A percentile compares a stretch with the other conserved stretches of the same genome.
Conservation (phyloP, 768 basidiomycete genomes). For the Boletales sp. region DNA sequence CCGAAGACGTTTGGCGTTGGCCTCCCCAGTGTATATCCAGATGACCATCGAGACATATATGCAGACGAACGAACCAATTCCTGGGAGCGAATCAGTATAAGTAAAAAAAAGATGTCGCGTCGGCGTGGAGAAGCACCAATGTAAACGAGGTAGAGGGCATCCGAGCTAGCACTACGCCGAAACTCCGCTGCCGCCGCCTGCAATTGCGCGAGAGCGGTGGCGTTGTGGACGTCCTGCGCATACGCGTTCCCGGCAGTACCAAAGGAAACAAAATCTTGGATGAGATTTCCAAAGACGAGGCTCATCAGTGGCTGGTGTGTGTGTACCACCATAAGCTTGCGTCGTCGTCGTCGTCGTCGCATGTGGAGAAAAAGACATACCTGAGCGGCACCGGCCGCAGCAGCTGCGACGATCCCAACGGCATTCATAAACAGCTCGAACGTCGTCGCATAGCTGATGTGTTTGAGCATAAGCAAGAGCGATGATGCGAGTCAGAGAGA, state of each 20-base stretch:
- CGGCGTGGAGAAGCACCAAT: conserved; percentile 47
- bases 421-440: conserved; percentile 64
- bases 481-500: too few species aligned
- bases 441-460: too few species aligned
- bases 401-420: conserved; percentile 70
- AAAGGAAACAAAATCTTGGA: conserved; percentile 69
- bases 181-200: conserved; percentile 42
- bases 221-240: conserved; percentile 24
- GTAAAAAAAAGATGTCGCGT: neutral
- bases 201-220: conserved; percentile 31
- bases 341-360: too few species aligned
- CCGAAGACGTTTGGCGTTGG: conserved; percentile 78
- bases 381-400: conserved; percentile 79
- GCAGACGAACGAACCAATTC: conserved; percentile 69
- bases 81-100: conserved; percentile 35
- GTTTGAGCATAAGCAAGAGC: too few species aligned
- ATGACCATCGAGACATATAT: conserved; percentile 70
- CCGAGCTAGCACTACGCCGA: conserved; percentile 45
- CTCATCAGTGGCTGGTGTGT: conserved; percentile 64
- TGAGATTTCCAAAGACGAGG: conserved; percentile 81
- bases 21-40: conserved; percentile 76
- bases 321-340: conserved; percentile 1
- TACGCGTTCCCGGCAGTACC: conserved; percentile 15
- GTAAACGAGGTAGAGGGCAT: conserved; percentile 62
- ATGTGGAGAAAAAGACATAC: conserved; percentile 31